Conservation (phyloP, 441 rosid genomes). For the Biscutella laevigata region DNA sequence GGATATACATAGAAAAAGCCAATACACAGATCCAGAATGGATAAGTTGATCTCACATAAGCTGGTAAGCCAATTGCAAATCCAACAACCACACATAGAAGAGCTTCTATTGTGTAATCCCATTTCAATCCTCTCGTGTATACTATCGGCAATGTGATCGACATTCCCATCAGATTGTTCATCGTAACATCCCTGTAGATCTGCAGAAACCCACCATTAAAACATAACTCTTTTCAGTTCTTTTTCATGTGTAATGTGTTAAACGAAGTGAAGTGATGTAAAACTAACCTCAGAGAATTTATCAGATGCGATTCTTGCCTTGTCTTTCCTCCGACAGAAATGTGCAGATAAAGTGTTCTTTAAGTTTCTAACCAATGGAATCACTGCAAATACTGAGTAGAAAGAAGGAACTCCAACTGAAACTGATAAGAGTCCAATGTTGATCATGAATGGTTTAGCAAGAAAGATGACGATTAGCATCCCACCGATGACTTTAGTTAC, state of each 20-base stretch:
- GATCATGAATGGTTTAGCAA: conserved; percentile 36
- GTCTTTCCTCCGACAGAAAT: conserved; percentile 34
- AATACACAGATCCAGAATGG: conserved; percentile 46
- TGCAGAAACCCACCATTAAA: conserved; percentile 19
- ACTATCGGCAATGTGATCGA: conserved; percentile 41
- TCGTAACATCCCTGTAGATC: conserved; percentile 55
- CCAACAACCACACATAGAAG: conserved; percentile 41
- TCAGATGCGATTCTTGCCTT: conserved; percentile 35
- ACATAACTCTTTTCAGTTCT: neutral
- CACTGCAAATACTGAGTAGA: conserved; percentile 38
- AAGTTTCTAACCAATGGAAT: conserved; percentile 45
- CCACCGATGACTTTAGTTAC: conserved; percentile 27
- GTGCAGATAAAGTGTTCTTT: conserved; percentile 35
- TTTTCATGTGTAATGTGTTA: no score
- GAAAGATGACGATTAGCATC: conserved; percentile 30
- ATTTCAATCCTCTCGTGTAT: conserved; percentile 37
- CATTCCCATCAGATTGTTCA: conserved; percentile 57
- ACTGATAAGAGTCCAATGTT: conserved; percentile 37
- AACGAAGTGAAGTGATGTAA: neutral
- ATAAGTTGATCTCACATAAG: conserved; percentile 38
- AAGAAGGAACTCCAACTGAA: conserved; percentile 37
- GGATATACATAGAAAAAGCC: conserved; percentile 41
- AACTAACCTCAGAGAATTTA: conserved; percentile 45
- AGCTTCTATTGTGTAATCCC: conserved; percentile 56
- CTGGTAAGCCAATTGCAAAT: conserved; percentile 36